Base-by-base conservation (phyloP, 2,329 filamentous ascomycete genomes). In the Myriangium duriaei region DNA sequence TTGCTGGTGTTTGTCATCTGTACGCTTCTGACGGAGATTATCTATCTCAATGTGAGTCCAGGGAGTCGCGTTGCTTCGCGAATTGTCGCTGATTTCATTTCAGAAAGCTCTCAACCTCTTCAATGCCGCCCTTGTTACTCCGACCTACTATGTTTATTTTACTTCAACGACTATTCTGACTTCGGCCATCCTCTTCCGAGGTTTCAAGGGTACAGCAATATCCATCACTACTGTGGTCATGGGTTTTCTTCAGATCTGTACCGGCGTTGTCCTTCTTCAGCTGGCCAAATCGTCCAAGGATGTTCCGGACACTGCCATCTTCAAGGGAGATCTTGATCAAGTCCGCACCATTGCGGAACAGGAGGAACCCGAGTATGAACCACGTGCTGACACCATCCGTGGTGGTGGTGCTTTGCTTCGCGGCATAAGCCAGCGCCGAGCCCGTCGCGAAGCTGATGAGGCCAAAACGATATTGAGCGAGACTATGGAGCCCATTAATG, bases 211-310 rank as follows among this genome's bases (percentile, higher is more conserved):
- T 24, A 83, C 83, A 0, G 69, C 74, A 0, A 71, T 75, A 4
- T 74, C 81, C 16, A 96, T 98, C 41, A 69, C 83, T 32, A 94
- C 86, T 0, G 82, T 96, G 18, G 80, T 96, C 40, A 76, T 93
- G 64, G 91, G 91, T 1, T 98, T 98, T 62, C 63, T 98, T 29
- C 80, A 81, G 43, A 98, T 98, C 44, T 98, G 91, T 57, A 72
- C 86, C 0, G 91, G 91, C 1, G 91, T 96, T 4, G 79, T 96
- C 1, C 63, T 98, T 5, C 65, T 98, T 7, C 91, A 98, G 55
- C 73, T 98, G n/a, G 95, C 91, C 37, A 96, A 96, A 57, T 95
- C 88, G 0, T 84, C 91, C 50, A 98, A 96, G 56, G 88, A 98
- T 53, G 88, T 98, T 0, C 91, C 91, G 5, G 91, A 96, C 55